Percentiles rank a stretch among this genome's conserved stretches.
These are phyloP conservation scores for Globisporangium uncinulatum DNA, from an alignment of 352 stramenopile species.

Conservation along the genomic window DNA sequence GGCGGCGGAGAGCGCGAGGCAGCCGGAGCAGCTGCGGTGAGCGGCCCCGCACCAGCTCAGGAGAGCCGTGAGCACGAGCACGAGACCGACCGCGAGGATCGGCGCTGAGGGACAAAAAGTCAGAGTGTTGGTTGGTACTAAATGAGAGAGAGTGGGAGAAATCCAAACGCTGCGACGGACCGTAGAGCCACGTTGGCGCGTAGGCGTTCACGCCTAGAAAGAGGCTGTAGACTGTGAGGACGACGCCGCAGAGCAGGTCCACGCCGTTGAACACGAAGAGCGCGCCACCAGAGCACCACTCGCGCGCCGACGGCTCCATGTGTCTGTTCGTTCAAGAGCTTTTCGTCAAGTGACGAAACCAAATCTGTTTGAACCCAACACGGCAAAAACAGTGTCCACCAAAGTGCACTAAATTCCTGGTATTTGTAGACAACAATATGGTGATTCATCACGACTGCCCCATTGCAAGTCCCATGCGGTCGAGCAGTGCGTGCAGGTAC, in stretches of 20 bases:
- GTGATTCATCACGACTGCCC: not conserved
- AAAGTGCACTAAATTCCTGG: not conserved
- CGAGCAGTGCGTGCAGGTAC: constrained; percentile 3
- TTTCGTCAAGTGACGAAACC: not conserved
- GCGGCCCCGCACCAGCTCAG: constrained; percentile 65
- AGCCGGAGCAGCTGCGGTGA: constrained; percentile 34
- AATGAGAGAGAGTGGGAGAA: too few species aligned
- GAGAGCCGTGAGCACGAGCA: constrained; percentile 45
- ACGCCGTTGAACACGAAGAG: constrained; percentile 80
- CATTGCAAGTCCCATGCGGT: not conserved
- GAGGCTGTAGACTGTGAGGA: constrained; percentile 54
- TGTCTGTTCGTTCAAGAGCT: not conserved
- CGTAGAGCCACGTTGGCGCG: constrained; percentile 64
- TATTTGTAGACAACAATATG: not conserved
- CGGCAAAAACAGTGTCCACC: not conserved
- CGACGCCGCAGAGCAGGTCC: constrained; percentile 57
- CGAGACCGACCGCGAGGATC: constrained; percentile 42
- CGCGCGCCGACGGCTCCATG: constrained; percentile 16
- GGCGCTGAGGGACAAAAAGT: constrained; percentile 20
- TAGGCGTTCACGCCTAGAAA: constrained; percentile 67
- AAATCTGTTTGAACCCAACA: too few species aligned
- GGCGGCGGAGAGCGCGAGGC: constrained; percentile 49
- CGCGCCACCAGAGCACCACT: constrained; percentile 44
- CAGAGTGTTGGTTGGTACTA: too few species aligned
- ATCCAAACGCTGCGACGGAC: not conserved